These are phyloP conservation scores for Peribolospora kevripleyi DNA, from an alignment of 768 basidiomycete genomes.

Conservation along the genomic window DNA sequence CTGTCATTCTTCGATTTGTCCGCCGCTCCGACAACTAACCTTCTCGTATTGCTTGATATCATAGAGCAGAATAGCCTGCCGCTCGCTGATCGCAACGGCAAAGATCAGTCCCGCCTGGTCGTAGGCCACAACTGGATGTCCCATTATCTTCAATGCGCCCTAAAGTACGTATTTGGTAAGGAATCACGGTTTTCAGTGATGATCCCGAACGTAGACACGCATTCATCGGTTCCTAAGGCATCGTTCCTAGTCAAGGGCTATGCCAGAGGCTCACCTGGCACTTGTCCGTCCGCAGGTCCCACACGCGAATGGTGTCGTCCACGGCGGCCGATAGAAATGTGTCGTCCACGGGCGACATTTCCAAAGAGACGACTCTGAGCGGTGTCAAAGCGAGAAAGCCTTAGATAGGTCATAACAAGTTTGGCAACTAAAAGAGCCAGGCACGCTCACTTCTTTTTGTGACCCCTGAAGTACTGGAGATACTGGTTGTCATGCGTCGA, in stretches of 20 bases:
- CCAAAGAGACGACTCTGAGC: slow-evolving; percentile 53
- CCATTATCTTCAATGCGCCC: slow-evolving; percentile 42
- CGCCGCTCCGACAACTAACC: neutral
- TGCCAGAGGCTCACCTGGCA: slow-evolving; percentile 27
- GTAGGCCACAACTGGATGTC: slow-evolving; percentile 58
- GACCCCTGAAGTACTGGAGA: slow-evolving; percentile 82
- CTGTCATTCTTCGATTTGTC: neutral
- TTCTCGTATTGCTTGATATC: slow-evolving; percentile 72
- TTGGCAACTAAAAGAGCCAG: neutral
- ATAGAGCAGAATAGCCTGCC: slow-evolving; percentile 59
- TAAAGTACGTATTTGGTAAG: neutral
- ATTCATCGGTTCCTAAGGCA: neutral
- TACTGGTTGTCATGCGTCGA: slow-evolving; percentile 92
- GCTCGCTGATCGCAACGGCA: slow-evolving; percentile 60
- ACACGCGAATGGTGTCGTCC: slow-evolving; percentile 83
- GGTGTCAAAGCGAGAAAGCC: neutral
- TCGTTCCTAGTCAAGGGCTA: neutral
- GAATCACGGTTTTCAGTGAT: neutral
- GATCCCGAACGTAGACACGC: neutral
- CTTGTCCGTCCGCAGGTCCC: slow-evolving; percentile 63
- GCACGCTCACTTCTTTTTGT: slow-evolving; percentile 35
- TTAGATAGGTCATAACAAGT: neutral
- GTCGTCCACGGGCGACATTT: slow-evolving; percentile 78
- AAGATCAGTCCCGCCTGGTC: slow-evolving; percentile 62
- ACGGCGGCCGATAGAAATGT: slow-evolving; percentile 84